A percentile compares a stretch with the other conserved stretches of the same genome.
Evolutionary conservation across 1,139 yeast species (phyloP).

Genomic region (Diutina neorugosa): DNA sequence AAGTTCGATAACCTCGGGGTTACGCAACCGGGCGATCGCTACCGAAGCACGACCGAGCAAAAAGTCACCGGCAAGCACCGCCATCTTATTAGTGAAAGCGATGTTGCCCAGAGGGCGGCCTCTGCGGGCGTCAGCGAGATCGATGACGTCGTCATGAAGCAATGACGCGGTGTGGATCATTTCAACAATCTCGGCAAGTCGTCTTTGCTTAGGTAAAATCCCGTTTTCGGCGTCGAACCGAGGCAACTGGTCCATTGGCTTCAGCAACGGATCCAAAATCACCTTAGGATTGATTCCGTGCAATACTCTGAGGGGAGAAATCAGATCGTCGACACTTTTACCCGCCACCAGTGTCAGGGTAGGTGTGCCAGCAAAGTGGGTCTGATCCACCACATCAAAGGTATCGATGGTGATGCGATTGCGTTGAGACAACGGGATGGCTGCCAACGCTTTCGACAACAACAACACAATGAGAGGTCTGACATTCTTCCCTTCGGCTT

Average conservation of each 20-base stretch:
- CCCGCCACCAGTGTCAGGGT: conserved; percentile 28
- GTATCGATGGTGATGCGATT: conserved; percentile 49
- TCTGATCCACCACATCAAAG: conserved; percentile 54
- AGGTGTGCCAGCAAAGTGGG: conserved; percentile 44
- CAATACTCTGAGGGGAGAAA: conserved; percentile 71
- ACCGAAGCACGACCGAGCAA: conserved; percentile 92
- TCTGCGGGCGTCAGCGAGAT: conserved; percentile 79
- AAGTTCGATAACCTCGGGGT: conserved; percentile 94
- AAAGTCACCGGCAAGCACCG: conserved; percentile 94
- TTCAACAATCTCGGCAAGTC: conserved; percentile 94
- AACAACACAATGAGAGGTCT: conserved; percentile 83
- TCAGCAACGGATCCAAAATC: conserved; percentile 69
- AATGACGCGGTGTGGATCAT: conserved; percentile 98
- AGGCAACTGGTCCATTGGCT: conserved; percentile 67
- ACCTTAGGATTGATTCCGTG: conserved; percentile 83
- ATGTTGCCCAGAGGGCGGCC: conserved; percentile 87
- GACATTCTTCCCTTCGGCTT: conserved; percentile 91
- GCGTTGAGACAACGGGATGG: conserved; percentile 62
- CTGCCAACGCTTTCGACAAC: conserved; percentile 69
- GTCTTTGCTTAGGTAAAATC: conserved; percentile 84
- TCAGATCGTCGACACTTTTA: conserved; percentile 40
- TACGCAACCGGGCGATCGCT: conserved; percentile 81
- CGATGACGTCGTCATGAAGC: conserved; percentile 95
- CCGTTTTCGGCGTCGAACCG: conserved; percentile 49
- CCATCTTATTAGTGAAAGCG: conserved; percentile 95